These are phyloP conservation scores for Cryptosporidium ubiquitum DNA, from an alignment of 169 alveolate species.

Conservation along the genomic window DNA sequence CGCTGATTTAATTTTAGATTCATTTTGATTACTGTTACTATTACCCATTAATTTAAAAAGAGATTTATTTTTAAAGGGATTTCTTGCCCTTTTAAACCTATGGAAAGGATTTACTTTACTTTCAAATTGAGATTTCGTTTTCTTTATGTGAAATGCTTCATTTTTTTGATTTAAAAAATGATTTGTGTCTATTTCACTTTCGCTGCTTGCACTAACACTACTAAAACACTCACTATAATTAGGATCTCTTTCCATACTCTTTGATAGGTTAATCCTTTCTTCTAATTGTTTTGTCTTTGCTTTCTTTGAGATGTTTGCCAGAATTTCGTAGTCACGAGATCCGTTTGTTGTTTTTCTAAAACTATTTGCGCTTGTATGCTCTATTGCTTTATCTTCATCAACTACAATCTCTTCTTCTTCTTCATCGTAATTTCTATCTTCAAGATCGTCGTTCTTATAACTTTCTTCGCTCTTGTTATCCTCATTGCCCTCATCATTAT, in stretches of 20 bases:
- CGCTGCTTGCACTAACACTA: not conserved
- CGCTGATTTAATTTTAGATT: not conserved
- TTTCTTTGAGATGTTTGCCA: not conserved
- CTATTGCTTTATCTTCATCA: not conserved
- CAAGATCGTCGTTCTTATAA: not conserved
- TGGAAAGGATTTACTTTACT: not conserved
- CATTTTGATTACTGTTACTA: not conserved
- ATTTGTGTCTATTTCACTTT: not conserved
- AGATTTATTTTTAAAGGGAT: not conserved
- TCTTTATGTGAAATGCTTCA: not conserved
- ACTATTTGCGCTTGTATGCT: not conserved
- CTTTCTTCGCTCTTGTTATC: not conserved
- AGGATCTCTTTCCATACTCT: not conserved
- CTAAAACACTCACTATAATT: not conserved
- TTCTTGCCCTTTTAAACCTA: not conserved
- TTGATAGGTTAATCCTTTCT: not conserved
- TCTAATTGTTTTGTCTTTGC: not conserved
- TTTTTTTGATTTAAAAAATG: not conserved
- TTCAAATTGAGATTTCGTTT: not conserved
- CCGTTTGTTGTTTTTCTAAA: not conserved
- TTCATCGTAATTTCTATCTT: not conserved
- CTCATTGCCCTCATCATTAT: not conserved
- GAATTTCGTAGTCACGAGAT: not conserved
- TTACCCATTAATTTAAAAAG: not conserved
- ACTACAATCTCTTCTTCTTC: not conserved